Conservation (phyloP, 106 monocot species). For the Amphibolis antarctica region DNA sequence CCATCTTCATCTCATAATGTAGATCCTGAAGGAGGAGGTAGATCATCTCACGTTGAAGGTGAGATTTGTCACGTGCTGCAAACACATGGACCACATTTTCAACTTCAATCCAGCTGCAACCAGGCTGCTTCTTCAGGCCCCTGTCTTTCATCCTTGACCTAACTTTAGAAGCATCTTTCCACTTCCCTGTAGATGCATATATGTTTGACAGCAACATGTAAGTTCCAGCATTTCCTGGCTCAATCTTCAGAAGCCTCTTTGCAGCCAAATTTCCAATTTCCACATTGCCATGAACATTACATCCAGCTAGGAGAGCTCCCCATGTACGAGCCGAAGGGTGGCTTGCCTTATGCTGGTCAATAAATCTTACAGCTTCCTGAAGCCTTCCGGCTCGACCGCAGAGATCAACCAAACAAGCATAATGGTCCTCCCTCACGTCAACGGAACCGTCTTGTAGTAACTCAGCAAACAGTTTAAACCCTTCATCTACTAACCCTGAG, state of each 20-base stretch:
- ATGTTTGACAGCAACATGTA: conserved; percentile 64
- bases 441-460: conserved; percentile 34
- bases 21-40: conserved; percentile 45
- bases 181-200: conserved; percentile 54
- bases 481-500: conserved; percentile 61
- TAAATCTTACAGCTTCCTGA: conserved; percentile 28
- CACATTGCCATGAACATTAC: conserved; percentile 43
- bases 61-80: conserved; percentile 42
- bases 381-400: conserved; percentile 60
- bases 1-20: conserved; percentile 49
- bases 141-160: conserved; percentile 47
- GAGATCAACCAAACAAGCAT: conserved; percentile 65
- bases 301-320: conserved; percentile 66
- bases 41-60: conserved; percentile 24
- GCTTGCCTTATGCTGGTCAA: conserved; percentile 16
- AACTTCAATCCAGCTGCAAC: conserved; percentile 85
- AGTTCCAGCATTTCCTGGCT: conserved; percentile 44
- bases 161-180: conserved; percentile 42
- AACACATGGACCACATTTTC: conserved; percentile 49
- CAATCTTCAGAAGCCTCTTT: conserved; percentile 35
- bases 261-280: conserved; percentile 43
- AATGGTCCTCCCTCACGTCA: conserved; percentile 57
- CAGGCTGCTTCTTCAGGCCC: conserved; percentile 75
- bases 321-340: conserved; percentile 25
- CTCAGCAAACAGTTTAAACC: conserved; percentile 20